Evolutionary conservation across 2,329 filamentous ascomycete species (phyloP), one percentile per base, ranked within the genome.

Genomic region (Colletotrichum coccodes): DNA sequence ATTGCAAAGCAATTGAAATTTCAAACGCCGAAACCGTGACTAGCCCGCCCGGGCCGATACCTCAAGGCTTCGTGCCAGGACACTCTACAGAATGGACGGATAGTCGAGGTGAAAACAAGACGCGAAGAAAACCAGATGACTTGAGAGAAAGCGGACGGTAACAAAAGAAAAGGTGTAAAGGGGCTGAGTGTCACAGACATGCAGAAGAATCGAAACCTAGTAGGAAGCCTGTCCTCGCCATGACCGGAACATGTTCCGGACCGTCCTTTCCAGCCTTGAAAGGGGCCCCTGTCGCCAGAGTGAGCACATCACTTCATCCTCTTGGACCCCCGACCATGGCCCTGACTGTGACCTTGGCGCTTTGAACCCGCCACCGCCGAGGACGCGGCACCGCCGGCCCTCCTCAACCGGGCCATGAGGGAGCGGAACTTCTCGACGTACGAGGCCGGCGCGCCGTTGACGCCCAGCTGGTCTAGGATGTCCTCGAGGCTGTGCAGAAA

Each of bases 401-500:
- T 66, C 64, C 75, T 75, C 54, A 83, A 58, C 23, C 78, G 75
- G 26, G 64, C 57, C 3, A 82, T 59, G 57, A 82, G 69, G 9
- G 74, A 71, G 42, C 76, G 73, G 21, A 81, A 80, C 59, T 76
- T 79, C 16, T 75, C 75, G 16, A 82, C 75, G 63, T 82, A 83
- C 7, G 78, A 71, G 1, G 75, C 67, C 5, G 79, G 78, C 1
- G 78, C 80, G 6, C 78, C 79, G 47, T 78, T 73, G 11, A 74
- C 66, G 26, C 76, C 78, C 32, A 83, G 74, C 34, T 70, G 73
- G 14, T 79, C 78, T 7, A 78, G 72, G 7, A 79, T 71, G 38
- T 62, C 72, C 60, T 82, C 79, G 0, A 83, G 76, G n/a, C 71
- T 75, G 54, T 82, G 75, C 21, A 84, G 71, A 61, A 83, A 84